Evolutionary conservation across 1,284 basidiomycete genomes (phyloP), one percentile per base, ranked within the genome.

Genomic region (Ustilago cynodontis): DNA sequence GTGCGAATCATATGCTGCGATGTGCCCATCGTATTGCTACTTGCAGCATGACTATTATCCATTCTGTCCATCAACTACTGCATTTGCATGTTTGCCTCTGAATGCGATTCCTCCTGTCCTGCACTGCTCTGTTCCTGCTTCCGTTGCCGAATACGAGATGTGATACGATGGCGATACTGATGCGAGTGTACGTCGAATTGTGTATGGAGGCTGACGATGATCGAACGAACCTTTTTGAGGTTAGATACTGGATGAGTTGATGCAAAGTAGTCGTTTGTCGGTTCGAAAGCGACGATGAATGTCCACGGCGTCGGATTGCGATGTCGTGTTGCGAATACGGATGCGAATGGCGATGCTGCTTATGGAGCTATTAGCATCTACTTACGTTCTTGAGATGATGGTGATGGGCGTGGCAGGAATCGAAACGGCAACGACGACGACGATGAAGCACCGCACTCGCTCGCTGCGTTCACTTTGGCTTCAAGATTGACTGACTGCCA

Each of bases 341-440:
- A 56, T 54, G 55, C 29, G 56, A 50, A 52, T 49, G 59, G 37
- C 59, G 64, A 29, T 57, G 65, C 14, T 41, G 55, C 9, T 66
- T 50, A 39, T 54, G 61, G 29, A 60, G 58, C 26, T 45, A 33
- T 41, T 24, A 29, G 56, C 56, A 33, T 59, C 31, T 71, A 76
- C 73, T 76, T 68, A 76, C 73, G 68, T 71, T 76, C 73, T 76
- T 76, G 73, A 71, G 61, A 62, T 56, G 72, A 64, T 75, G 67
- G 67, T 75, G 72, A 71, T 74, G 71, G 66, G 50, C 71, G 71
- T 50, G 59, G 47, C 59, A 65, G 62, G 62, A 66, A 68, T 74
- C 59, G 59, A 65, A 43, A 41, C 28, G 59, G 37, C 24, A 50
- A 18, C 54, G 41, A 43, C 62, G 39, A 66, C 55, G 24, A 68